These are phyloP conservation scores for Botryotinia narcissicola DNA, from an alignment of 2,329 filamentous ascomycete genomes.

Conservation along the genomic window DNA sequence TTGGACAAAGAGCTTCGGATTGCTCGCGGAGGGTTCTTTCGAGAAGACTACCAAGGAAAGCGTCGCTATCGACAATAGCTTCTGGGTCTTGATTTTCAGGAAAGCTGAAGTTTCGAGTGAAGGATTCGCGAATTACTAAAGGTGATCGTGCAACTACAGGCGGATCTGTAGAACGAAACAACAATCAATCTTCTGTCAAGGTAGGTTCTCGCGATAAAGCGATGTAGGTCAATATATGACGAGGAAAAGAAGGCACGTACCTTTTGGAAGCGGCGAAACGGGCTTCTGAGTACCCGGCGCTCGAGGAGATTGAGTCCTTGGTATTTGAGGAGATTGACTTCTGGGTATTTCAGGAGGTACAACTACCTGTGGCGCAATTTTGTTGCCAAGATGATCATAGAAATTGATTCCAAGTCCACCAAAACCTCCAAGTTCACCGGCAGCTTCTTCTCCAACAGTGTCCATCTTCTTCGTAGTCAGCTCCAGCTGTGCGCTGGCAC, in stretches of 20 bases:
- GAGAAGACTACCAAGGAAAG: constrained; percentile 30
- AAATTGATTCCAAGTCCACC: constrained; percentile 25
- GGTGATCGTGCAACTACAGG: neutral
- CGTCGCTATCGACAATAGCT: neutral
- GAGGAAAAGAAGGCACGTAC: neutral
- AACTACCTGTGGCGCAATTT: neutral
- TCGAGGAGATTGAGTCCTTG: neutral
- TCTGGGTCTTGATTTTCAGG: constrained; percentile 8
- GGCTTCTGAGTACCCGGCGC: constrained; percentile 11
- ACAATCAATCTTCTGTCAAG: neutral
- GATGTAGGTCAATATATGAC: neutral
- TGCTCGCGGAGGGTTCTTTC: constrained; percentile 32
- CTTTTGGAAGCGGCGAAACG: constrained; percentile 4
- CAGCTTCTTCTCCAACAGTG: neutral
- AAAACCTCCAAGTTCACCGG: neutral
- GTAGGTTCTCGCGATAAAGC: neutral
- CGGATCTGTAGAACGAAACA: neutral
- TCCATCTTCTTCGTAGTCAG: neutral
- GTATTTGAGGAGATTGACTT: neutral
- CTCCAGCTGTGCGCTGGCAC: neutral
- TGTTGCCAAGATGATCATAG: constrained; percentile 21
- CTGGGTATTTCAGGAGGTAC: neutral
- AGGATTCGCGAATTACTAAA: constrained; percentile 10
- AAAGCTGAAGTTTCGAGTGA: neutral
- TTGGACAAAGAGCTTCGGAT: constrained; percentile 28